phyloP scores from a whole-genome alignment of 768 basidiomycete genomes.

The Tricholoma matsutake region DNA sequence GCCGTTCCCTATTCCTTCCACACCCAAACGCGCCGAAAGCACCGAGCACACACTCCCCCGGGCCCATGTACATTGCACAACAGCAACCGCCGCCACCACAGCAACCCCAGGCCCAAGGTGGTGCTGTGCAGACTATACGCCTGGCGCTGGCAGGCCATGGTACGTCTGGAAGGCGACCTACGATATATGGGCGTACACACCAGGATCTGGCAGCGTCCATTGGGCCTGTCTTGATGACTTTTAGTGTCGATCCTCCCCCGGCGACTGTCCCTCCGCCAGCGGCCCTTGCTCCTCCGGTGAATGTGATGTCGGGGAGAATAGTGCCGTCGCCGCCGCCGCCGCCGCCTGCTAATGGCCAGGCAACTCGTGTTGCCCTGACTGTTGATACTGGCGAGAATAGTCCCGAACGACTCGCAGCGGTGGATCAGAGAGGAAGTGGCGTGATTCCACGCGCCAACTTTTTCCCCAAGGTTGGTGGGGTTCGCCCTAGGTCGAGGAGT shows the following conservation, averaged over 20 bases:
- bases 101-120: constrained; percentile 4
- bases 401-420: neutral
- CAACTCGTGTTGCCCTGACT: neutral
- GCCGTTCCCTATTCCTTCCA: constrained; percentile 40
- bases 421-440: constrained; percentile 11
- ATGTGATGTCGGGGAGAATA: neutral
- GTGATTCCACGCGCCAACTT: constrained; percentile 61
- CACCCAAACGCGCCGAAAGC: constrained; percentile 47
- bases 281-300: constrained; percentile 6
- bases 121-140: constrained; percentile 22
- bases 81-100: constrained; percentile 15
- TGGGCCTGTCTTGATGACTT: constrained; percentile 62
- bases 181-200: constrained; percentile 60
- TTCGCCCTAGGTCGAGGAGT: constrained; percentile 69
- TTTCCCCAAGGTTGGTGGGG: constrained; percentile 48
- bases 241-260: constrained; percentile 49
- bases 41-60: constrained; percentile 34
- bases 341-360: constrained; percentile 4
- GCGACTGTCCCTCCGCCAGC: constrained; percentile 15
- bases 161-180: constrained; percentile 32
- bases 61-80: constrained; percentile 55
- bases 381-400: constrained; percentile 1
- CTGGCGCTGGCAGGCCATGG: constrained; percentile 24
- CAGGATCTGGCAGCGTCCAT: constrained; percentile 45
- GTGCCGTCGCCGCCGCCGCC: neutral